Conservation (phyloP, 768 basidiomycete species). For the Gautieria morchelliformis region DNA sequence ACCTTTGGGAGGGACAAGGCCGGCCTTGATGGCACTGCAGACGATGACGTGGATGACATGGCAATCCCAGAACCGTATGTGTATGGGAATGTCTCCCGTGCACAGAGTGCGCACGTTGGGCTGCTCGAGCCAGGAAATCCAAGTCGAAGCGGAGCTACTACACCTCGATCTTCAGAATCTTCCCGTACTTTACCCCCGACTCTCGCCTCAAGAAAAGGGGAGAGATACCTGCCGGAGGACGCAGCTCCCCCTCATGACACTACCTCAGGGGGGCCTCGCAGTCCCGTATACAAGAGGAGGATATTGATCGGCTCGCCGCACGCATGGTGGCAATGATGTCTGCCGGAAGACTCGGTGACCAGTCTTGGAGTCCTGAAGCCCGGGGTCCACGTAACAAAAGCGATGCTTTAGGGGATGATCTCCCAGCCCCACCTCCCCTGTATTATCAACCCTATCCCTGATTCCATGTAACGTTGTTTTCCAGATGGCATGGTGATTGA, state of each 20-base stretch:
- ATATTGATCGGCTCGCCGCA: slow-evolving; percentile 3
- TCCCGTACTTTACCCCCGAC: background rate
- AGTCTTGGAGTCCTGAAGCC: background rate
- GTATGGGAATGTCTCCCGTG: background rate
- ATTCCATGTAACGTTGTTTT: no score
- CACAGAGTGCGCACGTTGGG: background rate
- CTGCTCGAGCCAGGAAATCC: background rate
- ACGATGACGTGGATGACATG: background rate
- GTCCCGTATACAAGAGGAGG: slow-evolving; percentile 3
- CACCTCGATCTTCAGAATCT: background rate
- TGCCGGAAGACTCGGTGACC: slow-evolving; percentile 3
- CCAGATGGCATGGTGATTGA: no score
- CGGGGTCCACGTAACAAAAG: background rate
- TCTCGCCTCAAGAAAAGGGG: background rate
- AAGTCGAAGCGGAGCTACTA: background rate
- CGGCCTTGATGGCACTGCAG: background rate
- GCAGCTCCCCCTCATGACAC: background rate
- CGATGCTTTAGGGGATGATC: background rate
- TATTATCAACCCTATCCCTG: no score
- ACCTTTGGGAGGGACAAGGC: slow-evolving; percentile 2
- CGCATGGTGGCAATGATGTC: slow-evolving; percentile 9
- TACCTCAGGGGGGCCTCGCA: background rate
- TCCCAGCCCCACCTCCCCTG: slow-evolving; percentile 1
- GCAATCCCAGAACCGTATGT: slow-evolving; percentile 7
- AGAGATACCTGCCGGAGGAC: background rate